Conservation (phyloP, 257 asterid genomes). For the Paraleonurus japonicus region DNA sequence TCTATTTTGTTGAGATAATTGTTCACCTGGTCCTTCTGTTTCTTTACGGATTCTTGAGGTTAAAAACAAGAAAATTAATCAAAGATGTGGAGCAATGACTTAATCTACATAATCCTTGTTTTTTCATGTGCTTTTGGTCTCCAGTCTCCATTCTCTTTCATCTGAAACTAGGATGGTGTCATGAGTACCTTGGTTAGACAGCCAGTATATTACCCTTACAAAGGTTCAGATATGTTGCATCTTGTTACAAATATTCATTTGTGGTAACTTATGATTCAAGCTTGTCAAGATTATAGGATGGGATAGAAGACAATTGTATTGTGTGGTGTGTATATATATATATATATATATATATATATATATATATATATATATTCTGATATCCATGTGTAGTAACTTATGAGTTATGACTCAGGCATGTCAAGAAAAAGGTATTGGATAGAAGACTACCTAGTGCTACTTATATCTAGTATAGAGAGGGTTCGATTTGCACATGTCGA, state of each 20-base stretch:
- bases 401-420: background rate
- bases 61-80: background rate
- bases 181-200: background rate
- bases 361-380: too few species aligned
- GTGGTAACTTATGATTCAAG: background rate
- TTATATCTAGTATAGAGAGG: background rate
- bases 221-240: background rate
- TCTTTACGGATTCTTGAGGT: background rate
- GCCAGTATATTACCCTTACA: background rate
- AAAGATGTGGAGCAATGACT: background rate
- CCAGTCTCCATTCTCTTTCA: background rate
- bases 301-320: background rate
- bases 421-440: background rate
- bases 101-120: background rate
- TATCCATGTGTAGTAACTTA: too few species aligned
- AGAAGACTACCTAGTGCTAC: background rate
- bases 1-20: constrained; percentile 1
- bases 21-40: background rate
- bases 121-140: background rate
- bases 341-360: too few species aligned
- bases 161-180: background rate
- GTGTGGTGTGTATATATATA: too few species aligned
- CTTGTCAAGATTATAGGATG: background rate
- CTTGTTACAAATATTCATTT: background rate
- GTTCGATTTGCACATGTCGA: background rate